Evolutionary conservation across 2,329 filamentous ascomycete genomes (phyloP), one percentile per base, ranked within the genome.

Genomic region (Fusarium gaditjirri): DNA sequence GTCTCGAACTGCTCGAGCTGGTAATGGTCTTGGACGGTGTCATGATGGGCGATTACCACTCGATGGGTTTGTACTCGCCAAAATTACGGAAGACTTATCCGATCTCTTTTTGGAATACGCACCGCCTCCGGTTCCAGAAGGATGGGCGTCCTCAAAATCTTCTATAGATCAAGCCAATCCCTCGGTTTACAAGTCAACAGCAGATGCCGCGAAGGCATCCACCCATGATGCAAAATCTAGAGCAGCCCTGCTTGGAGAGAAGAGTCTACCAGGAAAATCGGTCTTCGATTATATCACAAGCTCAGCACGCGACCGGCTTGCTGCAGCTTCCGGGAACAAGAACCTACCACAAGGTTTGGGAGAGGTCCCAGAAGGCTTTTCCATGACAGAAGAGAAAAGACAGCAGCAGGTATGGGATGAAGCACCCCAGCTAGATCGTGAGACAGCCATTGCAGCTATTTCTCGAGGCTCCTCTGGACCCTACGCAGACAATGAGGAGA

Each of bases 281-380:
- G 91, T 99, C 6, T 99, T 98, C 80, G 95, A 98, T 81, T 99
- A 93, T 81, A 87, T 99, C 72, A 93, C 93, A 0, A 86, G 93
- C 0, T 88, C 92, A 38, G 90, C 93, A 7, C 90, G 96, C 68
- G 92, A 95, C 56, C 90, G 91, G 31, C 87, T 99, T 47, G 94
- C 88, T 6, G 86, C 89, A 16, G 91, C 91, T 2, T 94, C 94
- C 5, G 95, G 95, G 2, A 94, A 91, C 63, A 82, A 82, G 6
- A 89, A 95, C 77, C 87, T 99, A 5, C 96, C 96, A 1, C 89
- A 90, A 12, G 96, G 92, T 1, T 84, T 91, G 3, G 91, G 93
- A 57, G 93, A 98, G 82, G 85, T 92, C 6, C 93, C 93, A 0
- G 85, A 87, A 52, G 90, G 88, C 5, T 91, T 89, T 73, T 86